phyloP scores from a whole-genome alignment of 2,329 filamentous ascomycete genomes.

The Fusarium equiseti region DNA sequence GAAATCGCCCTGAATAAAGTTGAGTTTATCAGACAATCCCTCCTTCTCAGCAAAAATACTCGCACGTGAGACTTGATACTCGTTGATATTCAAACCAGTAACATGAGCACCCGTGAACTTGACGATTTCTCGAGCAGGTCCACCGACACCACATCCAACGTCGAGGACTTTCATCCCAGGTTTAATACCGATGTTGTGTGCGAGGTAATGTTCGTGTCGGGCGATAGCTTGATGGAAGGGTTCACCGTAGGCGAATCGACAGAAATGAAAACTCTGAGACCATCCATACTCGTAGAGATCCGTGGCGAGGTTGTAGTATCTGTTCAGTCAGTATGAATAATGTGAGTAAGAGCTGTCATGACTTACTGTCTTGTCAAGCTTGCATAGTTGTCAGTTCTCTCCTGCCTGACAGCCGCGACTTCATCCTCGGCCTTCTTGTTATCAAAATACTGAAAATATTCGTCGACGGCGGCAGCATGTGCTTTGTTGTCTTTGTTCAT shows the following conservation, averaged over 20 bases:
- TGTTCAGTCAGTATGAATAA: slow-evolving; percentile 49
- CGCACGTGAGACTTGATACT: slow-evolving; percentile 94
- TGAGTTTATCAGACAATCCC: slow-evolving; percentile 80
- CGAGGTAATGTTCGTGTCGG: slow-evolving; percentile 95
- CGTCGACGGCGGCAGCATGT: slow-evolving; percentile 81
- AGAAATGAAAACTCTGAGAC: slow-evolving; percentile 95
- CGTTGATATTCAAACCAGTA: slow-evolving; percentile 94
- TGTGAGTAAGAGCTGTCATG: fast-evolving
- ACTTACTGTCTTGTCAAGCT: slow-evolving; percentile 87
- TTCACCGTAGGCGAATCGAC: slow-evolving; percentile 87
- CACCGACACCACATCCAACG: slow-evolving; percentile 93
- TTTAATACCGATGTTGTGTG: slow-evolving; percentile 83
- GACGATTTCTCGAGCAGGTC: slow-evolving; percentile 92
- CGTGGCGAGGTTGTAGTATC: slow-evolving; percentile 93
- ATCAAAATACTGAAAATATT: slow-evolving; percentile 94
- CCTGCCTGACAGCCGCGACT: slow-evolving; percentile 76
- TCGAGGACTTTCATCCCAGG: slow-evolving; percentile 90
- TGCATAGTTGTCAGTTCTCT: slow-evolving; percentile 85
- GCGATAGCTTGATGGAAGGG: slow-evolving; percentile 89
- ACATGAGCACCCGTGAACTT: slow-evolving; percentile 90
- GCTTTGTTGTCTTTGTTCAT: slow-evolving; percentile 79
- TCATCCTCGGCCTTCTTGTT: slow-evolving; percentile 80
- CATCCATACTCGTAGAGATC: slow-evolving; percentile 95
- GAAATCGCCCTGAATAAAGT: slow-evolving; percentile 95
- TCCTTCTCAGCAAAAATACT: slow-evolving; percentile 84